These are phyloP conservation scores for Bifiguratus adelaidae DNA, from an alignment of 192 early-diverging fungal species.

Conservation along the genomic window DNA sequence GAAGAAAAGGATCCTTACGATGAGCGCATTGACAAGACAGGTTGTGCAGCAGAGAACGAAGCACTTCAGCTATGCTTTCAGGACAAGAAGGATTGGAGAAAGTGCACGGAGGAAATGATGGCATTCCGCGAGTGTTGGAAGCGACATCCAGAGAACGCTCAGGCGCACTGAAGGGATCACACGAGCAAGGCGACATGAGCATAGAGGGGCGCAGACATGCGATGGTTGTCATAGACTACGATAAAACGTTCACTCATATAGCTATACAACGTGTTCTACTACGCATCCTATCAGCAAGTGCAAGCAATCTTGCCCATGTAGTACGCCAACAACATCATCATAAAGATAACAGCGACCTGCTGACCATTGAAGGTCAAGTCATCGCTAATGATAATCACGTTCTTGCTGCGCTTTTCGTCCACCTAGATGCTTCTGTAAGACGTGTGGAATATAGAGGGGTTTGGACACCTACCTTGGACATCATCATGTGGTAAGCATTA, in stretches of 20 bases:
- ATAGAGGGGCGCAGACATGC: too few species aligned
- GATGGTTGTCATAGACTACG: too few species aligned
- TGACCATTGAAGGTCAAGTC: slow-evolving; percentile 26
- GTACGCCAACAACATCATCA: slow-evolving; percentile 24
- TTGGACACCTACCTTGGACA: too few species aligned
- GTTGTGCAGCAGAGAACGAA: slow-evolving; percentile 77
- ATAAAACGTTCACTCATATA: too few species aligned
- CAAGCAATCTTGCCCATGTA: slow-evolving; percentile 23
- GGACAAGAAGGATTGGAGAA: slow-evolving; percentile 82
- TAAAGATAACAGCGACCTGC: slow-evolving; percentile 19
- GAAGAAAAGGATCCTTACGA: slow-evolving; percentile 79
- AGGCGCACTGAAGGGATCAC: too few species aligned
- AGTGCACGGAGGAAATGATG: slow-evolving; percentile 66
- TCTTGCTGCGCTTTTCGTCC: slow-evolving; percentile 14
- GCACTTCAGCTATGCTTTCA: slow-evolving; percentile 72
- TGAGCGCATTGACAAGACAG: slow-evolving; percentile 61
- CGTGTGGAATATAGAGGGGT: too few species aligned
- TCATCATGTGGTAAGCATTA: too few species aligned
- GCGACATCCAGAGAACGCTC: too few species aligned
- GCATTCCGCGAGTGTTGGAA: slow-evolving; percentile 72
- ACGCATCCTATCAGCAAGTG: not conserved
- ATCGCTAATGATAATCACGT: slow-evolving; percentile 24
- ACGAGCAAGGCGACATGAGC: too few species aligned
- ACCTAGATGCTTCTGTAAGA: too few species aligned
- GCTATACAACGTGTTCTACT: too few species aligned